Percentiles rank a stretch among this genome's conserved stretches.
phyloP scores from a whole-genome alignment of 257 asterid genomes.

The Penstemon newberryi region DNA sequence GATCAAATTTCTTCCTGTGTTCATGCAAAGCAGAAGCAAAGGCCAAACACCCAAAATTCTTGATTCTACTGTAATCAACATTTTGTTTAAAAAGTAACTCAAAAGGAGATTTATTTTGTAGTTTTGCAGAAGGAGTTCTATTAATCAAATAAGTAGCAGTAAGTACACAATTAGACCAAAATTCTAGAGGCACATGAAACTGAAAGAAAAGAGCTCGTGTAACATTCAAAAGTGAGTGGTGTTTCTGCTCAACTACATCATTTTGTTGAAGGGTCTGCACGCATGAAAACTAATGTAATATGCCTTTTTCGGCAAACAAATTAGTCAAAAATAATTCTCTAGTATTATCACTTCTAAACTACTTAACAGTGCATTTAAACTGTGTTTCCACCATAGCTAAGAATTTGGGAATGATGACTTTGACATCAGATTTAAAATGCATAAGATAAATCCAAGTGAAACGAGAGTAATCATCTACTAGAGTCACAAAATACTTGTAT shows the following conservation, averaged over 20 bases:
- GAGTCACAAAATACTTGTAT: no score
- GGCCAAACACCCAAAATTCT: no score
- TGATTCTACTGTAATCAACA: background rate
- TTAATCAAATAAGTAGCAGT: background rate
- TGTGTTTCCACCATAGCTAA: no score
- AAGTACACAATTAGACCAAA: background rate
- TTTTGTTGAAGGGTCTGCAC: background rate
- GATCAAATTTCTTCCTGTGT: no score
- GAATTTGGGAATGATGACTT: no score
- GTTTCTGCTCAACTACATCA: background rate
- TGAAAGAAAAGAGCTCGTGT: background rate
- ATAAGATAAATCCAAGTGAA: no score
- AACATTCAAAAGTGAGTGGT: background rate
- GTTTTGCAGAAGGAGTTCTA: background rate
- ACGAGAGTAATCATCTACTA: no score
- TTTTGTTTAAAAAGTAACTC: background rate
- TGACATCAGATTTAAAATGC: no score
- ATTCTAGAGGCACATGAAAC: accelerated
- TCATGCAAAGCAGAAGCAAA: no score
- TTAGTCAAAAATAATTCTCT: background rate
- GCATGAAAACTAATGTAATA: background rate
- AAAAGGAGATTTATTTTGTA: background rate
- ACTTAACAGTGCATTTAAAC: no score
- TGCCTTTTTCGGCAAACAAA: background rate
- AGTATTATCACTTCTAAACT: no score